Conservation (phyloP, 2,329 filamentous ascomycete genomes). For the Talaromyces amestolkiae region DNA sequence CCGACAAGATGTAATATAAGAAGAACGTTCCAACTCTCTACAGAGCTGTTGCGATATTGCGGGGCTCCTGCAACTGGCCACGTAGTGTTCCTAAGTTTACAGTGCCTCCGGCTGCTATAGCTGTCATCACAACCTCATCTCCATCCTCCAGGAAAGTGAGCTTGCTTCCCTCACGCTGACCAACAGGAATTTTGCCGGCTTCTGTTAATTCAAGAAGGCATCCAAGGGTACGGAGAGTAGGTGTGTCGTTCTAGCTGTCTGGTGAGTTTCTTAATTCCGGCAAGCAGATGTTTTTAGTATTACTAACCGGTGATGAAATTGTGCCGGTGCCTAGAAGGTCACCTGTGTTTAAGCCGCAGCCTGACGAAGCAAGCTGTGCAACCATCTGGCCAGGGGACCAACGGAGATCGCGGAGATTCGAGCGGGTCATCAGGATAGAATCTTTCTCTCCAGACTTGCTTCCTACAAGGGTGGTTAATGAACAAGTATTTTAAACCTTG, state of each 20-base stretch:
- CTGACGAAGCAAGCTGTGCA: neutral
- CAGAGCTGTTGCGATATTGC: too few species aligned
- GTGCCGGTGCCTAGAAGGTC: slow-evolving; percentile 3
- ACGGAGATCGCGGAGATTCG: neutral
- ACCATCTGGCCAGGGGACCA: slow-evolving; percentile 1
- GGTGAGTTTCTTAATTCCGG: too few species aligned
- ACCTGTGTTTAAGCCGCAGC: neutral
- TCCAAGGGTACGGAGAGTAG: neutral
- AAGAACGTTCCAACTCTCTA: too few species aligned
- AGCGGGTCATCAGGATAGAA: too few species aligned
- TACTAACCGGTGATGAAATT: neutral
- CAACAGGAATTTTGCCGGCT: neutral
- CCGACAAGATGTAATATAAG: too few species aligned
- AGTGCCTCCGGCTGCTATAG: too few species aligned
- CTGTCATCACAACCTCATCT: neutral
- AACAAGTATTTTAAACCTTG: too few species aligned
- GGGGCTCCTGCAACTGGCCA: too few species aligned
- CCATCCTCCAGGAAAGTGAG: neutral
- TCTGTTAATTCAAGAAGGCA: neutral
- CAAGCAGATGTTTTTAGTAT: too few species aligned
- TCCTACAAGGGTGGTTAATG: neutral
- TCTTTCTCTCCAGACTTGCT: too few species aligned
- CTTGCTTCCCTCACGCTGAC: neutral
- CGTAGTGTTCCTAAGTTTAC: too few species aligned
- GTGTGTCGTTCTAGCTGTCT: neutral